phyloP scores from a whole-genome alignment of 1,284 basidiomycete genomes.

The Taiwanofungus camphoratus region DNA sequence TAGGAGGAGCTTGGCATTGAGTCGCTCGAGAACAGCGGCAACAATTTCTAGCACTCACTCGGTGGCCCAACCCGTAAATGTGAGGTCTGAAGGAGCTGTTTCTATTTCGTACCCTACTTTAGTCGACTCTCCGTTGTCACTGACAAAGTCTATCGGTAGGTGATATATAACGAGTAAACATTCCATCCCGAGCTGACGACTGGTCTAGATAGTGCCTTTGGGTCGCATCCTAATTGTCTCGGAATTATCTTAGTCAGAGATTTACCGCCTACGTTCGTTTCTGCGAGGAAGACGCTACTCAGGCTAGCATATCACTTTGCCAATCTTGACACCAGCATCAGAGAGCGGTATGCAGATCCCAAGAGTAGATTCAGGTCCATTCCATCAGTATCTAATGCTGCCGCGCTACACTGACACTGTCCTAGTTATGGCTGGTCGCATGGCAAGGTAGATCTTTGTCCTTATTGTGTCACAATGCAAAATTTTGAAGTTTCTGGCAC shows the following conservation, averaged over 20 bases:
- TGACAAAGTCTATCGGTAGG: slow-evolving; percentile 60
- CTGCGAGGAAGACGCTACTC: slow-evolving; percentile 65
- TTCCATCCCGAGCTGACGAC: background rate
- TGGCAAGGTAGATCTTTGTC: slow-evolving; percentile 57
- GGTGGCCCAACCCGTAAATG: background rate
- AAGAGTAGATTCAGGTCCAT: slow-evolving; percentile 64
- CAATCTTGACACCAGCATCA: slow-evolving; percentile 51
- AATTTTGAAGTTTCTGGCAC: background rate
- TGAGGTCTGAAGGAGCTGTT: slow-evolving; percentile 56
- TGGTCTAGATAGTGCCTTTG: slow-evolving; percentile 77
- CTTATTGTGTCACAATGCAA: background rate
- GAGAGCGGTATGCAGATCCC: slow-evolving; percentile 69
- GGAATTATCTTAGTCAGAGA: slow-evolving; percentile 81
- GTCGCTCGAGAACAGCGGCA: background rate
- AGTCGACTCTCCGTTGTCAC: slow-evolving; percentile 48
- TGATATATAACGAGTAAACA: background rate
- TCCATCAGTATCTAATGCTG: background rate
- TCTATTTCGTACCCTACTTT: slow-evolving; percentile 65
- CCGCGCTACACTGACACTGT: background rate
- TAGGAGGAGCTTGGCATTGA: too few relatives aligned
- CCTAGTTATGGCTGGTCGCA: slow-evolving; percentile 82
- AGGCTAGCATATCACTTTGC: slow-evolving; percentile 73
- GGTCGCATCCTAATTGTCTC: slow-evolving; percentile 66
- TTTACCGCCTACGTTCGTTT: slow-evolving; percentile 61
- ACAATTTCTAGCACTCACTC: slow-evolving; percentile 1